Conservation (phyloP, 1,284 basidiomycete genomes). For the Fistulina hepatica region DNA sequence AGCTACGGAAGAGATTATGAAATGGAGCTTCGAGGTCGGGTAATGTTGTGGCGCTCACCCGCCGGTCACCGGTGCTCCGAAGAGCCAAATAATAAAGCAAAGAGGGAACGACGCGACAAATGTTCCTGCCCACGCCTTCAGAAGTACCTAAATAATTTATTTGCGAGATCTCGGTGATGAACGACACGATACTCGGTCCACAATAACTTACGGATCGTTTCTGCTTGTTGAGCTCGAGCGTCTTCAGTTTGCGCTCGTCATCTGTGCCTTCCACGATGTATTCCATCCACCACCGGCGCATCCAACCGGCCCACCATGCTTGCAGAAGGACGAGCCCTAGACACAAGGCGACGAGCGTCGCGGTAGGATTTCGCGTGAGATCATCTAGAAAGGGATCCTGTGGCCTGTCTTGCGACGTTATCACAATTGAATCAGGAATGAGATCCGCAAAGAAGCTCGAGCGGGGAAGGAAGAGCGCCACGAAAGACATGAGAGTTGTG, state of each 20-base stretch:
- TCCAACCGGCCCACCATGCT: conserved; percentile 64
- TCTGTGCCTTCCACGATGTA: conserved; percentile 21
- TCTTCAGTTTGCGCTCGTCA: conserved; percentile 32
- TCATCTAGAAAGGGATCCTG: conserved; percentile 55
- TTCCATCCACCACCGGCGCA: conserved; percentile 43
- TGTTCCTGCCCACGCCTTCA: conserved; percentile 47
- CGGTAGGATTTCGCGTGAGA: conserved; percentile 51
- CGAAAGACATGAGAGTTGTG: conserved; percentile 53
- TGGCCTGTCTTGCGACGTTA: conserved; percentile 46
- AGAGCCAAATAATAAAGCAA: conserved; percentile 44
- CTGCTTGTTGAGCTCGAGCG: conserved; percentile 28
- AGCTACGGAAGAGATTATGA: conserved; percentile 27
- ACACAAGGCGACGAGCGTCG: conserved; percentile 53
- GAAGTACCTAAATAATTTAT: conserved; percentile 32
- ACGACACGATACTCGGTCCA: conserved; percentile 3
- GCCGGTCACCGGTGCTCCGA: conserved; percentile 64
- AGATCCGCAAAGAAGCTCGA: neutral
- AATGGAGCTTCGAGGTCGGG: conserved; percentile 8
- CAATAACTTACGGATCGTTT: conserved; percentile 28
- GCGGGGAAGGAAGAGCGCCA: conserved; percentile 49
- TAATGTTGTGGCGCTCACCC: conserved; percentile 7
- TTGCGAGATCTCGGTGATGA: conserved; percentile 7
- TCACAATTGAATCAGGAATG: conserved; percentile 6
- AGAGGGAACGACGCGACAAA: conserved; percentile 36
- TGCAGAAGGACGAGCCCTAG: conserved; percentile 49